Conservation (phyloP, 768 basidiomycete species). For the Tulasnella sp. region DNA sequence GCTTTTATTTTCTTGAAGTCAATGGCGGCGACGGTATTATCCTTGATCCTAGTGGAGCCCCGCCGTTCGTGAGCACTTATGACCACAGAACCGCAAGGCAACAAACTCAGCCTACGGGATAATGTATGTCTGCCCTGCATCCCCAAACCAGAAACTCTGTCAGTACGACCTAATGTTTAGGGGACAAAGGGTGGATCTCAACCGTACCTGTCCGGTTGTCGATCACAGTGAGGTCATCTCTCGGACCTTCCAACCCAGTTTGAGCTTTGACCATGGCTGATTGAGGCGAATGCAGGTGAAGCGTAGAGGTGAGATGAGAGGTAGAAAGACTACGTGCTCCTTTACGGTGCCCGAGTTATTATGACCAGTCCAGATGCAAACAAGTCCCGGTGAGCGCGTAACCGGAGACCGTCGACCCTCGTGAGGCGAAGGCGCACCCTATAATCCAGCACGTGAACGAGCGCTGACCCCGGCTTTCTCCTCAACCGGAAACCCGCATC, state of each 20-base stretch:
- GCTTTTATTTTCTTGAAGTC: slow-evolving; percentile 76
- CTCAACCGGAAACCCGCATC: neutral
- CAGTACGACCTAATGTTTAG: neutral
- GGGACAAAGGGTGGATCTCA: neutral
- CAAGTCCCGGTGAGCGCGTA: slow-evolving; percentile 4
- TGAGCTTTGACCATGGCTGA: neutral
- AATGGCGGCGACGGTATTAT: slow-evolving; percentile 76
- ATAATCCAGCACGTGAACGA: neutral
- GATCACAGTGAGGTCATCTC: slow-evolving; percentile 27
- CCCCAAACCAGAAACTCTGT: neutral
- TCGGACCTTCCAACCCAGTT: slow-evolving; percentile 8
- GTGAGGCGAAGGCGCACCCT: neutral
- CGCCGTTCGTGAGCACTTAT: neutral
- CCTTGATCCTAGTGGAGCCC: slow-evolving; percentile 56
- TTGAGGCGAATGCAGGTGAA: neutral
- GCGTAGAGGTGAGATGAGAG: neutral
- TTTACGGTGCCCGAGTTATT: neutral
- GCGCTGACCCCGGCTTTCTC: neutral
- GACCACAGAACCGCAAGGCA: neutral
- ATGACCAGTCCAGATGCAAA: neutral
- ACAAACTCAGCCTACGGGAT: slow-evolving; percentile 23
- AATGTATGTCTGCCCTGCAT: slow-evolving; percentile 24
- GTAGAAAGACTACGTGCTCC: neutral
- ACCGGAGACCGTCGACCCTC: slow-evolving; percentile 7
- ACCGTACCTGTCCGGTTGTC: slow-evolving; percentile 28